A percentile compares a stretch with the other conserved stretches of the same genome.
Conservation (phyloP, 1,284 basidiomycete species). For the Microbotryum lychnidis-dioicae region DNA sequence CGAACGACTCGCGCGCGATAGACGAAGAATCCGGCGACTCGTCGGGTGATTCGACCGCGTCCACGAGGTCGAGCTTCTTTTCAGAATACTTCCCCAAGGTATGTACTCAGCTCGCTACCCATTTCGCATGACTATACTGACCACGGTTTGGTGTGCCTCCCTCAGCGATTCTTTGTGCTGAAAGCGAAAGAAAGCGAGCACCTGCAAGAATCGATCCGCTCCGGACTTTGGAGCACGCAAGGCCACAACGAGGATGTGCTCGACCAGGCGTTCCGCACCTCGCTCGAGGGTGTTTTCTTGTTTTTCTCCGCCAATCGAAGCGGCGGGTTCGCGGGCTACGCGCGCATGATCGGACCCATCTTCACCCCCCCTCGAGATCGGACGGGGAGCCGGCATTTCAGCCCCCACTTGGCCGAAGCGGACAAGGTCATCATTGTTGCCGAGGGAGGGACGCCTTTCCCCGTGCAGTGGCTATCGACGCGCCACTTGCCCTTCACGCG, state of each 20-base stretch:
- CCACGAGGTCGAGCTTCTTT: neutral
- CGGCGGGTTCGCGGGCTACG: constrained; percentile 16
- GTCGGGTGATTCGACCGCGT: neutral
- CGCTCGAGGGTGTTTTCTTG: constrained; percentile 11
- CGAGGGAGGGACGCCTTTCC: neutral
- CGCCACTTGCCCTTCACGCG: too few relatives aligned
- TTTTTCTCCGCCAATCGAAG: constrained; percentile 22
- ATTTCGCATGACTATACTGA: neutral
- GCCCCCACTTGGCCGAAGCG: too few relatives aligned
- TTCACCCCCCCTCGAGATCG: too few relatives aligned
- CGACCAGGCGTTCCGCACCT: constrained; percentile 21
- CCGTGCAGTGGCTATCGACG: constrained; percentile 1
- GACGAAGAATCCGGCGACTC: neutral
- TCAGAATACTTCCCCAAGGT: neutral
- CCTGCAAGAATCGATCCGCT: constrained; percentile 13
- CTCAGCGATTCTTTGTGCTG: constrained; percentile 13
- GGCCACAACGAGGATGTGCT: constrained; percentile 20
- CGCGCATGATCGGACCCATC: neutral
- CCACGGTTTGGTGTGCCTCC: neutral
- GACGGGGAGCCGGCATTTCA: too few relatives aligned
- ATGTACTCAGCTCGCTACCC: neutral
- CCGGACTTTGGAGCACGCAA: constrained; percentile 16
- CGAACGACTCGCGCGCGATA: too few relatives aligned
- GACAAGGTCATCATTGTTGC: neutral
- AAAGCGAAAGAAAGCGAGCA: constrained; percentile 18